phyloP scores from a whole-genome alignment of 1,284 basidiomycete genomes.

The Puccinia sorghi region DNA sequence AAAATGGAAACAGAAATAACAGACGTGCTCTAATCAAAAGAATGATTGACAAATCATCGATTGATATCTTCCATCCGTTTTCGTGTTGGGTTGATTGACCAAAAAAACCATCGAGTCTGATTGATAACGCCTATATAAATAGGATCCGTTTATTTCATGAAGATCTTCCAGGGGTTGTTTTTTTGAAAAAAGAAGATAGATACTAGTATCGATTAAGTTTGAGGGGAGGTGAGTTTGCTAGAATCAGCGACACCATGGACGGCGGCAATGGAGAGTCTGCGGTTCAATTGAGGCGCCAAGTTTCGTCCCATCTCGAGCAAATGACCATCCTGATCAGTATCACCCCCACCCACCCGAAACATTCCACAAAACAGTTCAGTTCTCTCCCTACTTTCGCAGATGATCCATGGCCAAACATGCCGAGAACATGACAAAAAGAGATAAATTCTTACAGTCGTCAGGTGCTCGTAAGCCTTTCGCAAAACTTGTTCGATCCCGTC shows the following conservation, averaged over 20 bases:
- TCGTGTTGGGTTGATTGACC: too few species aligned
- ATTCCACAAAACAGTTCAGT: background rate
- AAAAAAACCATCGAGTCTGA: too few species aligned
- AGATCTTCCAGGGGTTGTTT: too few species aligned
- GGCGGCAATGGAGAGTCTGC: constrained; percentile 13
- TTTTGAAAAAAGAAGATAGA: too few species aligned
- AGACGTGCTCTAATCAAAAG: too few species aligned
- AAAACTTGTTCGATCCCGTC: constrained; percentile 81
- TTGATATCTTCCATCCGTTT: too few species aligned
- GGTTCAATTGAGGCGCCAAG: constrained; percentile 32
- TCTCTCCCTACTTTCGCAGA: background rate
- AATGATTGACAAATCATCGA: too few species aligned
- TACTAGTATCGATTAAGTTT: background rate
- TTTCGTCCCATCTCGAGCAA: constrained; percentile 29
- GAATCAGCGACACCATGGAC: constrained; percentile 34
- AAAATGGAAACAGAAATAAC: too few species aligned
- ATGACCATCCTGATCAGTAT: constrained; percentile 23
- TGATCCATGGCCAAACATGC: too few species aligned
- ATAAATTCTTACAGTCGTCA: constrained; percentile 41
- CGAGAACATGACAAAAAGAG: too few species aligned
- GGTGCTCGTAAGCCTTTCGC: constrained; percentile 67
- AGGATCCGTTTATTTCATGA: too few species aligned
- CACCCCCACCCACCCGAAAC: background rate
- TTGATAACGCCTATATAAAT: too few species aligned
- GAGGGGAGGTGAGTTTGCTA: constrained; percentile 7